These are phyloP conservation scores for Durusdinium trenchii DNA, from an alignment of 73 alveolate species.

Conservation along the genomic window DNA sequence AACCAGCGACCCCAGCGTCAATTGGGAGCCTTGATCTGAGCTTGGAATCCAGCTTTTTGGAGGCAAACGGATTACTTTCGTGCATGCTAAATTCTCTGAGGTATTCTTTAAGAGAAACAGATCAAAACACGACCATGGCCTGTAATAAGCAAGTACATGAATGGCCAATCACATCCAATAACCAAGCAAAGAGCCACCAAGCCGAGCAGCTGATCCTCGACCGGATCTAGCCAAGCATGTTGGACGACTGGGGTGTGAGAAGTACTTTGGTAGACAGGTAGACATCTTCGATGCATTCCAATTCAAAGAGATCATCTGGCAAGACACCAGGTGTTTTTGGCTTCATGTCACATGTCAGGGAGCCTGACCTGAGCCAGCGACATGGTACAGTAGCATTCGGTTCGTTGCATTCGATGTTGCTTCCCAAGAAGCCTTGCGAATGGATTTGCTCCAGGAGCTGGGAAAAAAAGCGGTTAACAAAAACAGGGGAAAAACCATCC, in stretches of 20 bases:
- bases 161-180: background rate
- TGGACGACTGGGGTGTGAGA: constrained; percentile 10
- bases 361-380: constrained; percentile 12
- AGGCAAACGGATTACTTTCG: too few species aligned
- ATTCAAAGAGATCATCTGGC: background rate
- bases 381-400: too few species aligned
- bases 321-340: constrained; percentile 2
- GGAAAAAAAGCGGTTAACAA: too few species aligned
- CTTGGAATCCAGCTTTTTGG: too few species aligned
- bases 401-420: too few species aligned
- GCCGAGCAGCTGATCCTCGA: constrained; percentile 12
- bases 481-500: too few species aligned
- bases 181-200: constrained; percentile 4
- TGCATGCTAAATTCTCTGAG: too few species aligned
- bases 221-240: constrained; percentile 7
- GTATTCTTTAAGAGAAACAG: too few species aligned
- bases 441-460: too few species aligned
- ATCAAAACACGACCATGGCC: constrained; percentile 4
- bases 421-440: too few species aligned
- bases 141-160: background rate
- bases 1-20: too few species aligned
- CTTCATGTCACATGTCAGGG: constrained; percentile 4
- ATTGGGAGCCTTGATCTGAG: too few species aligned
- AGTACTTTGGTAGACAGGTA: background rate
- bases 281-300: constrained; percentile 2